Conservation (phyloP, 73 alveolate species). For the Paramecium sexaurelia region DNA sequence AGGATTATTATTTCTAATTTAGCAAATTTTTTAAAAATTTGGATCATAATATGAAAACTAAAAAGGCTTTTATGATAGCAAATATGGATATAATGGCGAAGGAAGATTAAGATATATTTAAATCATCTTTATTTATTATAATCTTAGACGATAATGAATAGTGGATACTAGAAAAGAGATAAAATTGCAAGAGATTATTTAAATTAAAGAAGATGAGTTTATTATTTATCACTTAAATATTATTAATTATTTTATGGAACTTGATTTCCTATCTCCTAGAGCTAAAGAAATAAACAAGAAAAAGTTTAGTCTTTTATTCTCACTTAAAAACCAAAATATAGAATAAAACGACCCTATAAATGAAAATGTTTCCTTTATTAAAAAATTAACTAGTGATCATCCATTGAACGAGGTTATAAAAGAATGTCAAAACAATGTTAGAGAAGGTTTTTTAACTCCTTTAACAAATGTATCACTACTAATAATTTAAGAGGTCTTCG, state of each 20-base stretch:
- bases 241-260: background rate
- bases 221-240: background rate
- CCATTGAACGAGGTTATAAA: background rate
- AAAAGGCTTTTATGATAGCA: background rate
- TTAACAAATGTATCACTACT: background rate
- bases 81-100: background rate
- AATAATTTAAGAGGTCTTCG: background rate
- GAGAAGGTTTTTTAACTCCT: conserved; percentile 49
- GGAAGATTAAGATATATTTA: too few relatives aligned
- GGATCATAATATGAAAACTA: background rate
- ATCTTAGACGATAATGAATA: background rate
- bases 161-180: background rate
- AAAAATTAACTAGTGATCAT: background rate
- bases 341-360: background rate
- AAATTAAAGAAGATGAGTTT: background rate
- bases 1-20: background rate
- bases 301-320: background rate
- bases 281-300: background rate
- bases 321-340: background rate
- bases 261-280: background rate
- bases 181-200: background rate
- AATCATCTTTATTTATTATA: too few relatives aligned
- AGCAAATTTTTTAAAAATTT: background rate
- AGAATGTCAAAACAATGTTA: background rate
- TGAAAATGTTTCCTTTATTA: background rate